Conservation (phyloP, 371 early-diverging fungal species). For the Circinella minor region DNA sequence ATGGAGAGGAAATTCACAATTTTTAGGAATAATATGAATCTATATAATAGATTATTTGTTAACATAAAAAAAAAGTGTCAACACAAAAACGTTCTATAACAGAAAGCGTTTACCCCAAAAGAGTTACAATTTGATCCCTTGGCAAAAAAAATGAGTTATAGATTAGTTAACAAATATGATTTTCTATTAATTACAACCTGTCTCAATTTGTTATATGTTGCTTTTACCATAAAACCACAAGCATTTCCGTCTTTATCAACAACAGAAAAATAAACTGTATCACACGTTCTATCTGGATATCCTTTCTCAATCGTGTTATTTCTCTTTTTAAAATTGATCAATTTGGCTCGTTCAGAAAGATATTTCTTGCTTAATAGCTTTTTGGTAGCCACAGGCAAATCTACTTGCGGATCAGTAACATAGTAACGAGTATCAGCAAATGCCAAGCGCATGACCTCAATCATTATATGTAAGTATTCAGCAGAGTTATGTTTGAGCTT, state of each 20-base stretch:
- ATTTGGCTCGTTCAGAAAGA: constrained; percentile 57
- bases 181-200: too few relatives aligned
- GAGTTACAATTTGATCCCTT: constrained; percentile 60
- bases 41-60: not conserved
- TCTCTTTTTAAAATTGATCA: constrained; percentile 57
- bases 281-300: constrained; percentile 61
- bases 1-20: constrained; percentile 77
- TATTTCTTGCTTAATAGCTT: constrained; percentile 63
- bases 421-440: constrained; percentile 76
- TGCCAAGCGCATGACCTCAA: constrained; percentile 74
- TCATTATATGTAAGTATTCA: constrained; percentile 68
- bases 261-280: constrained; percentile 82
- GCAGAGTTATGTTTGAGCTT: constrained; percentile 60
- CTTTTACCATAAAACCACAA: constrained; percentile 78
- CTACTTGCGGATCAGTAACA: constrained; percentile 73
- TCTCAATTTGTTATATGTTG: too few relatives aligned
- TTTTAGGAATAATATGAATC: constrained; percentile 58
- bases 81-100: too few relatives aligned
- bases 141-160: not conserved
- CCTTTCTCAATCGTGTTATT: constrained; percentile 57
- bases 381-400: constrained; percentile 46
- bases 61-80: too few relatives aligned
- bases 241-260: constrained; percentile 84
- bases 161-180: not conserved
- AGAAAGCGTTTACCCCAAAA: constrained; percentile 54